Conservation (phyloP, 305 asterid genomes). For the Nicotiana rustica region DNA sequence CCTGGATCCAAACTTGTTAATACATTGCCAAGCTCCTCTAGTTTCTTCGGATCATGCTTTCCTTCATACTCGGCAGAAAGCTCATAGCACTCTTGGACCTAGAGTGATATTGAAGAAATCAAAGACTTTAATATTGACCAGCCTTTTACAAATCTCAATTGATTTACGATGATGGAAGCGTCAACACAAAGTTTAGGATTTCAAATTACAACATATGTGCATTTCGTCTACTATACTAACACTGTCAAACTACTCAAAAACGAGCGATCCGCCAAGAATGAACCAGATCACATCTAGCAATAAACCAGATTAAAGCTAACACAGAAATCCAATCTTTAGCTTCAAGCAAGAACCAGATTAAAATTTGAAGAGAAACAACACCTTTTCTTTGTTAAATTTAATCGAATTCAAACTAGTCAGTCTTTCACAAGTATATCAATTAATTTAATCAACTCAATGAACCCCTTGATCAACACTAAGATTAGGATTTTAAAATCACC, state of each 20-base stretch:
- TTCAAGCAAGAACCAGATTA: not conserved
- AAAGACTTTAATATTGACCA: not conserved
- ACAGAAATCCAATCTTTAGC: not conserved
- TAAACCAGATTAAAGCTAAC: too few relatives aligned
- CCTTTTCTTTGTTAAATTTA: not conserved
- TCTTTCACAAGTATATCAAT: too few relatives aligned
- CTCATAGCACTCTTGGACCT: slow-evolving; percentile 67
- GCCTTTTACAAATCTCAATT: slow-evolving; percentile 1
- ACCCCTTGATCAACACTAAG: not conserved
- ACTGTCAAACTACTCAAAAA: not conserved
- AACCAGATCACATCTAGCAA: not conserved
- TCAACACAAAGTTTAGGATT: not conserved
- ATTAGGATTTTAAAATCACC: not conserved
- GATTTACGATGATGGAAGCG: not conserved
- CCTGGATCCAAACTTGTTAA: slow-evolving; percentile 61
- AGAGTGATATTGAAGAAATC: not conserved
- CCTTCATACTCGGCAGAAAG: slow-evolving; percentile 68
- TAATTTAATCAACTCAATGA: not conserved
- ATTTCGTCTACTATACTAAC: not conserved
- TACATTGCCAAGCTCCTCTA: slow-evolving; percentile 59
- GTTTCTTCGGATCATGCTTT: slow-evolving; percentile 48
- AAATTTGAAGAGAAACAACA: not conserved
- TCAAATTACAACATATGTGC: not conserved
- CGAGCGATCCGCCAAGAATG: not conserved
- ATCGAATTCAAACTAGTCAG: not conserved